Base-by-base conservation (phyloP, 495 filamentous ascomycete genomes). In the Penicillium soppii region DNA sequence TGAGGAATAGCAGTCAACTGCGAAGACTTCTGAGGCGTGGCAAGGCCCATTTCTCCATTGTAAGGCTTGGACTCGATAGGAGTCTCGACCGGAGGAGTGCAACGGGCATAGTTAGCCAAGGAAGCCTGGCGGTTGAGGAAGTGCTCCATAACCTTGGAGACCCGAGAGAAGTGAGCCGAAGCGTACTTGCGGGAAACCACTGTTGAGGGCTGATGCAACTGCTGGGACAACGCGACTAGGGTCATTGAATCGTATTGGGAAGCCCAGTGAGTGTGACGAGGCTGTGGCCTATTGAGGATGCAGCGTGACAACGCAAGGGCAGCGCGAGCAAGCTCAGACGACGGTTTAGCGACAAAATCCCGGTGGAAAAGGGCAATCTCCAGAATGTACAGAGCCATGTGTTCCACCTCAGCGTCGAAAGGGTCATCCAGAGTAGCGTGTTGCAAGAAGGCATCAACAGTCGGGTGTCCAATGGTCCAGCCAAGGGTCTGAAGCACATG, bases 401-500 rank as follows among this genome's bases (percentile, higher is more conserved):
- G 88, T 71, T 97, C 89, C 21, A 95, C 86, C 69, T 97, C 91
- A 23, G 82, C 76, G 70, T 95, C 90, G 60, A 80, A 82, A 5
- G 66, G 60, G 35, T 72, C 69, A 51, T 90, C 87, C 54, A 88
- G 70, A 47, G 86, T 82, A 20, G 78, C 75, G 51, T 96, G 66
- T 56, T 95, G 86, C 33, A 96, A 78, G 72, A 97, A 99, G 63
- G 82, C 86, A 66, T 97, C 92, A 46, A 96, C 88, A 25, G 94
- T 97, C 1, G 94, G 91, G 75, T 96, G 92, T 33, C 94, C 94
- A 57, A 99, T 86, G 57, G 86, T 83, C 95, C 95, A 99, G 53
- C 89, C 87, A 52, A 99, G 79, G n/a, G 94, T 97, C 71, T 95
- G 91, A 58, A 99, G 79, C 8, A 99, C 94, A 69, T 99, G 94